Evolutionary conservation across 148 eudicot genomes (phyloP).

Genomic region (Nepenthes gracilis): DNA sequence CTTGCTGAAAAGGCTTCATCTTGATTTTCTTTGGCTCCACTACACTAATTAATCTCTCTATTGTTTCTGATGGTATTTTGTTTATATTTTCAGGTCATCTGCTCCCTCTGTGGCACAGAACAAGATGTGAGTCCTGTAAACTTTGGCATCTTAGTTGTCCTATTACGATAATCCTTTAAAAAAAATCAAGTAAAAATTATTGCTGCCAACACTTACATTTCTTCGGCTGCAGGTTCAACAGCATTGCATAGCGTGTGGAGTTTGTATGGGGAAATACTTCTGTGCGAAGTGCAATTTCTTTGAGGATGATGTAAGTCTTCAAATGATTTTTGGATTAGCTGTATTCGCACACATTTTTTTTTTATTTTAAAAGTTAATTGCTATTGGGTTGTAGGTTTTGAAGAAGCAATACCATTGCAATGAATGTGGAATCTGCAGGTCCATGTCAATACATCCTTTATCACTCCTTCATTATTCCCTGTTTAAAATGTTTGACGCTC

Average conservation of each 20-base stretch:
- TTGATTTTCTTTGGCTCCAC: not conserved
- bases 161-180: not conserved
- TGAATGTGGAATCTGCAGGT: constrained; percentile 87
- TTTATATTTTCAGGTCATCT: constrained; percentile 44
- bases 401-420: constrained; percentile 77
- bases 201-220: too few species aligned
- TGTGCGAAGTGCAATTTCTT: constrained; percentile 57
- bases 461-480: not conserved
- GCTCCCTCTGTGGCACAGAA: constrained; percentile 65
- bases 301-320: constrained; percentile 55
- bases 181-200: too few species aligned
- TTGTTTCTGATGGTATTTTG: not conserved
- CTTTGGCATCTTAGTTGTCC: constrained; percentile 1
- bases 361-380: not conserved
- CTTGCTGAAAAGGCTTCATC: not conserved
- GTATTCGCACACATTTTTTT: not conserved
- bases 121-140: constrained; percentile 56
- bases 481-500: not conserved
- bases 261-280: constrained; percentile 62
- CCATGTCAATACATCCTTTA: constrained; percentile 1
- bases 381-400: constrained; percentile 30
- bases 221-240: constrained; percentile 45
- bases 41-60: not conserved
- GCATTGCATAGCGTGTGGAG: constrained; percentile 45
- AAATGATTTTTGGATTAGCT: not conserved